Evolutionary conservation across 78 protist species (phyloP).

Genomic region (Emiliania huxleyi): DNA sequence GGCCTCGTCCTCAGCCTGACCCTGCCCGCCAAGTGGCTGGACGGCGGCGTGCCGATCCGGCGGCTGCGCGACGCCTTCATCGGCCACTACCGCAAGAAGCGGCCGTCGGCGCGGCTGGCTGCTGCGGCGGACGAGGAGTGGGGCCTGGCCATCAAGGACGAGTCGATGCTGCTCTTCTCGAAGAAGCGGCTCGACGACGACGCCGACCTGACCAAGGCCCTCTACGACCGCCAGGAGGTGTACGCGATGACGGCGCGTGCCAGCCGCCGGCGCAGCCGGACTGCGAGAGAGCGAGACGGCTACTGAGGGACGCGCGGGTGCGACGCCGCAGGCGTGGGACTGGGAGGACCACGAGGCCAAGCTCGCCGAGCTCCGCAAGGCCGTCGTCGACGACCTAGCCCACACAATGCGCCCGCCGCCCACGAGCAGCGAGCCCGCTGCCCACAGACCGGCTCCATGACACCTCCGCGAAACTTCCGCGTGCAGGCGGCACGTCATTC

Average conservation of each 20-base stretch:
- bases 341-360: not conserved
- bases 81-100: not conserved
- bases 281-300: too few species aligned
- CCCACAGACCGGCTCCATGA: too few species aligned
- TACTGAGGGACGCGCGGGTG: not conserved
- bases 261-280: too few species aligned
- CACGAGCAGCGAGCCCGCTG: too few species aligned
- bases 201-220: not conserved
- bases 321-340: not conserved
- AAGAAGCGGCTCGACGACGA: not conserved
- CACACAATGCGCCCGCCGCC: not conserved
- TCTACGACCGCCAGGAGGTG: not conserved
- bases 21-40: not conserved
- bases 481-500: not conserved
- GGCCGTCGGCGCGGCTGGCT: not conserved
- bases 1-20: not conserved
- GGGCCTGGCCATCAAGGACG: not conserved
- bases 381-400: not conserved
- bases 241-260: not conserved
- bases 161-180: not conserved
- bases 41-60: not conserved
- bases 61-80: not conserved
- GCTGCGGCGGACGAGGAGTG: not conserved
- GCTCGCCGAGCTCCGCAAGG: not conserved
- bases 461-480: too few species aligned